Base-by-base conservation (phyloP, 352 stramenopile genomes). In the Pythium angustatum region DNA sequence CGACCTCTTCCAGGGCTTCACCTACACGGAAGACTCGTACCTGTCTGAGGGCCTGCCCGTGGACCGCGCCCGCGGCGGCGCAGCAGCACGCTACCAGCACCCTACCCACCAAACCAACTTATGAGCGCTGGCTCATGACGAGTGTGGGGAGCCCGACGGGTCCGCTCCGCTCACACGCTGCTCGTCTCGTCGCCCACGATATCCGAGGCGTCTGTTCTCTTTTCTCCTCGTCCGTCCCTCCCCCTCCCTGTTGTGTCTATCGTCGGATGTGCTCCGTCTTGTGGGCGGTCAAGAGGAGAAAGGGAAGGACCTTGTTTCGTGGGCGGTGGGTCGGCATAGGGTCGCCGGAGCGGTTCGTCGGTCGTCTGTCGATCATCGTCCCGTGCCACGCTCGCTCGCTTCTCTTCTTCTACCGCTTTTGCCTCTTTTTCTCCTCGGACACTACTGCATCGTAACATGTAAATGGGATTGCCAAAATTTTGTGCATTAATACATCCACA, bases 1-100 rank as follows among this genome's bases (percentile, higher is more conserved):
- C 47, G 83, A 91, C 51, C 74, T 90, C 33, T 94, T 94, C 65
- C 85, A 94, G 71, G 85, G 83, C 53, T 94, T 94, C 65, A 94
- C 85, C 63, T 94, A 91, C 73, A 91, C 83, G 49, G 85, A 94
- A 64, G 85, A 94, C 41, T 90, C 81, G 52, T 89, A 89, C 50
- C 56, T 92, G 64, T 75, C 87, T 54, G 78, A 88, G 49, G 78
- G 79, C 5, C 69, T 88, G 10, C 81, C 79, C 9, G 57, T 64
- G 21, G 47, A 33, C 21, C 45, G 47, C 4, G 62, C 27, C 28
- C 26, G 22, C 28, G 38, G 15, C 59, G 66, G 48, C 56, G 43
- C 66, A 63, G 34, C 57, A 60, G 28, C 68, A 5, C 59, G 45
- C 44, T 63, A 57, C 54, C 53, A 69, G 22, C 28, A 64, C 57